A percentile compares a stretch with the other conserved stretches of the same genome.
phyloP scores from a whole-genome alignment of 148 eudicot genomes.

The Camellia granthamiana region DNA sequence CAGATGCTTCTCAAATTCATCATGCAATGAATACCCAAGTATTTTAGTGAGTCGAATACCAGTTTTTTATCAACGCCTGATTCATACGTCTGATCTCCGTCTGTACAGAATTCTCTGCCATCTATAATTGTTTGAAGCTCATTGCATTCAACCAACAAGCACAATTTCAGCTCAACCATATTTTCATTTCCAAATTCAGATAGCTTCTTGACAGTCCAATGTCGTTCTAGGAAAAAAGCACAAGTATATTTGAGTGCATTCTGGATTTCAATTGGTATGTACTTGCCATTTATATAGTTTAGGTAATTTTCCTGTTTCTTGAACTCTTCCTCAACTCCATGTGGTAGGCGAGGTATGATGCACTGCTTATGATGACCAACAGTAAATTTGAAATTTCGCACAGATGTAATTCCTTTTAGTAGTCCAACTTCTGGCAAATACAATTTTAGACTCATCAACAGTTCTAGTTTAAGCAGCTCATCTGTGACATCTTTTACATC shows the following conservation, averaged over 20 bases:
- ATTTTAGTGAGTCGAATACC: not conserved
- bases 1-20: constrained; percentile 8
- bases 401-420: not conserved
- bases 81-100: not conserved
- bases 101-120: not conserved
- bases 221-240: constrained; percentile 19
- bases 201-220: constrained; percentile 9
- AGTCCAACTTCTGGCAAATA: not conserved
- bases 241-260: not conserved
- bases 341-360: not conserved
- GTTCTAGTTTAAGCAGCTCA: not conserved
- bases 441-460: not conserved
- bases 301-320: not conserved
- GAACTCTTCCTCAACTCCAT: constrained; percentile 6
- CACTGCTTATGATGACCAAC: not conserved
- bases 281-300: not conserved
- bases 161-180: not conserved
- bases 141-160: constrained; percentile 10
- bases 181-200: constrained; percentile 2
- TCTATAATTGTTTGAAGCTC: constrained; percentile 7
- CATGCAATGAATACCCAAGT: constrained; percentile 3
- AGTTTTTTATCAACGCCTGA: not conserved
- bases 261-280: not conserved
- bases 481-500: not conserved
- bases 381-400: not conserved